These are phyloP conservation scores for Aspergillus terreus DNA, from an alignment of 2,329 filamentous ascomycete species.

Conservation along the genomic window DNA sequence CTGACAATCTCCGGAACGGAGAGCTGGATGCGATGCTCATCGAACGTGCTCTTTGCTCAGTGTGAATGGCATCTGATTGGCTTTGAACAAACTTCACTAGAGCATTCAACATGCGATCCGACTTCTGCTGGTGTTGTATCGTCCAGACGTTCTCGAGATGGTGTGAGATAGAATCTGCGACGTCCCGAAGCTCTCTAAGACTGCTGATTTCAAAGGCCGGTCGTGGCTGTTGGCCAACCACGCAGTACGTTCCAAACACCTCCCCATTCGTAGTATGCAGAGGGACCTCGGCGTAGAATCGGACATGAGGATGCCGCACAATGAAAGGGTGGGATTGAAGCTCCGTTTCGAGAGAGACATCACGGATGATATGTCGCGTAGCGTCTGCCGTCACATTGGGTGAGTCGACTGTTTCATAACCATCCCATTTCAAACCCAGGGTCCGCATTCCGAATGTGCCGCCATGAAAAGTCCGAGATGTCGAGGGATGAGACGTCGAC, in stretches of 20 bases:
- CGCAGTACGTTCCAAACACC: conserved; percentile 56
- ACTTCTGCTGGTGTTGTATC: conserved; percentile 49
- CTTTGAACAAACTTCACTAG: conserved; percentile 48
- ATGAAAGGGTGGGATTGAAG: conserved; percentile 36
- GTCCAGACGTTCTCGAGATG: conserved; percentile 56
- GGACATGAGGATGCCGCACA: conserved; percentile 26
- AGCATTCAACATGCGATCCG: conserved; percentile 54
- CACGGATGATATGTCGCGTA: conserved; percentile 31
- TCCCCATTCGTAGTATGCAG: conserved; percentile 53
- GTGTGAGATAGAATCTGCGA: conserved; percentile 46
- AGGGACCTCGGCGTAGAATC: conserved; percentile 59
- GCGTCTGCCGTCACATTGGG: conserved; percentile 3
- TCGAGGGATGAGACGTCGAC: conserved; percentile 23
- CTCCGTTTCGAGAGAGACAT: conserved; percentile 32
- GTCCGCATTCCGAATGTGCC: conserved; percentile 15
- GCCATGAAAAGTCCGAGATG: conserved; percentile 3
- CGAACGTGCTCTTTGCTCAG: background rate
- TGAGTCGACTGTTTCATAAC: background rate
- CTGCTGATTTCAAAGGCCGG: conserved; percentile 32
- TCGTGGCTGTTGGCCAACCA: conserved; percentile 55
- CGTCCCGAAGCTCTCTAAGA: conserved; percentile 6
- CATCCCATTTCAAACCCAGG: conserved; percentile 6
- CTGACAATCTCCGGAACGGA: conserved; percentile 1
- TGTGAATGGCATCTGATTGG: background rate
- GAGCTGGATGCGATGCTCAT: background rate